Conservation (phyloP, 768 basidiomycete genomes). For the Rhodotorula graminis region DNA sequence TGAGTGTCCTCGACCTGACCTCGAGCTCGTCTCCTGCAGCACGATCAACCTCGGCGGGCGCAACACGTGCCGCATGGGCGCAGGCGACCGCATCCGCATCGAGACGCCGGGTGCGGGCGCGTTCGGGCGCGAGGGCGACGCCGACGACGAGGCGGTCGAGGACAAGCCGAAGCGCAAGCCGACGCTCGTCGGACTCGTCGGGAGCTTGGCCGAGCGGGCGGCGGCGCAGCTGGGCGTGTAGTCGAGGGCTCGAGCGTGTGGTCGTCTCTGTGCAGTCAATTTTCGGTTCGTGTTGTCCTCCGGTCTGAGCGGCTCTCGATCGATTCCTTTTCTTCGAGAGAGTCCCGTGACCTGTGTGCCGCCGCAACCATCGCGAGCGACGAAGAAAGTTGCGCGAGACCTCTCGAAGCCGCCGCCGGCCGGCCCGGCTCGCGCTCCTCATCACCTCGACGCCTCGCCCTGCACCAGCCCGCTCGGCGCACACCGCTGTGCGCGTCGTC, state of each 20-base stretch:
- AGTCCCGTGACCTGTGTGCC: no score
- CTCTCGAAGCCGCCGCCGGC: no score
- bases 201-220: slow-evolving; percentile 46
- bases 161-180: slow-evolving; percentile 6
- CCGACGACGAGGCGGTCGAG: background rate
- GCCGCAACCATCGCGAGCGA: no score
- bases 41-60: slow-evolving; percentile 85
- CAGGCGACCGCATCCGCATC: slow-evolving; percentile 72
- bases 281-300: no score
- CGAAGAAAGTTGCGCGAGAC: no score
- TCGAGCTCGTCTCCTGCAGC: slow-evolving; percentile 48
- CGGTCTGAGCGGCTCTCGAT: no score
- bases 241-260: background rate
- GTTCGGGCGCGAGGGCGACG: slow-evolving; percentile 58
- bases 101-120: slow-evolving; percentile 89
- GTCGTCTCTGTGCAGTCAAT: no score
- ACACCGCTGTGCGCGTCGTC: no score
- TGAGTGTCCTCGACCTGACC: background rate
- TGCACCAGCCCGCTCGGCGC: background rate
- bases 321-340: background rate
- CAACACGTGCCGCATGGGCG: slow-evolving; percentile 74
- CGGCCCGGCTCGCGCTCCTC: no score
- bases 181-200: slow-evolving; percentile 44
- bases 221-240: slow-evolving; percentile 41
- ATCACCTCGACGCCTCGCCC: background rate